Conservation (phyloP, 352 stramenopile species). For the Phytophthora chlamydospora region DNA sequence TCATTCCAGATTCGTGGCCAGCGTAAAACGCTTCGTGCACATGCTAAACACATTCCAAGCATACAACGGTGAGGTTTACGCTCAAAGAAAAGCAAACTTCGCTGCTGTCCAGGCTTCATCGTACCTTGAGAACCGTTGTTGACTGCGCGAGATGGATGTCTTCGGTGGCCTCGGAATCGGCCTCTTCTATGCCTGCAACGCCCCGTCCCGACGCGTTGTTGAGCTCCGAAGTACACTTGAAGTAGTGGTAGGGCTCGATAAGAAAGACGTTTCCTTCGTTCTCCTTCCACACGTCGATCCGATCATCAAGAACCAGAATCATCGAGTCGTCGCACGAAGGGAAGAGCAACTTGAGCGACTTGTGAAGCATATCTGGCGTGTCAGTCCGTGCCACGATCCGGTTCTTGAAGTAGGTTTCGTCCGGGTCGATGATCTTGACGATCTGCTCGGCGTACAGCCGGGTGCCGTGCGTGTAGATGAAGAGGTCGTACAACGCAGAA, state of each 20-base stretch:
- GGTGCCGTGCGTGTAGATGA: constrained; percentile 96
- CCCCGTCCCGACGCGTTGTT: constrained; percentile 80
- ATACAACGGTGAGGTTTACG: neutral
- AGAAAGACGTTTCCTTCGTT: constrained; percentile 89
- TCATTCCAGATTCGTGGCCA: constrained; percentile 47
- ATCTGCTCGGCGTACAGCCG: constrained; percentile 95
- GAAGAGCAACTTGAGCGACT: constrained; percentile 88
- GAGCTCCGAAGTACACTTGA: constrained; percentile 83
- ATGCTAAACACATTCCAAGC: constrained; percentile 32
- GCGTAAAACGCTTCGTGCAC: constrained; percentile 72
- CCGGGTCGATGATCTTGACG: constrained; percentile 91
- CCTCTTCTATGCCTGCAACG: constrained; percentile 47
- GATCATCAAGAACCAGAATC: constrained; percentile 87
- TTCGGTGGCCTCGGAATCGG: constrained; percentile 25
- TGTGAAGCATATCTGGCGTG: constrained; percentile 86
- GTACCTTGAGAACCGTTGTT: constrained; percentile 63
- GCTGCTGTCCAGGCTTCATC: neutral
- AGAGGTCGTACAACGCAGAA: constrained; percentile 90
- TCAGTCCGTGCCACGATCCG: constrained; percentile 89
- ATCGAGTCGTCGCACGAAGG: constrained; percentile 88
- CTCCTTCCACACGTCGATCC: constrained; percentile 90
- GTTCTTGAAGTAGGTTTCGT: constrained; percentile 82
- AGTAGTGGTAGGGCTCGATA: constrained; percentile 87
- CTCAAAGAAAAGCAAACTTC: neutral
- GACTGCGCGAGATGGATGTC: constrained; percentile 67